These are phyloP conservation scores for Chrysanthemum makinoi DNA, from an alignment of 129 eudicot species.

Conservation along the genomic window DNA sequence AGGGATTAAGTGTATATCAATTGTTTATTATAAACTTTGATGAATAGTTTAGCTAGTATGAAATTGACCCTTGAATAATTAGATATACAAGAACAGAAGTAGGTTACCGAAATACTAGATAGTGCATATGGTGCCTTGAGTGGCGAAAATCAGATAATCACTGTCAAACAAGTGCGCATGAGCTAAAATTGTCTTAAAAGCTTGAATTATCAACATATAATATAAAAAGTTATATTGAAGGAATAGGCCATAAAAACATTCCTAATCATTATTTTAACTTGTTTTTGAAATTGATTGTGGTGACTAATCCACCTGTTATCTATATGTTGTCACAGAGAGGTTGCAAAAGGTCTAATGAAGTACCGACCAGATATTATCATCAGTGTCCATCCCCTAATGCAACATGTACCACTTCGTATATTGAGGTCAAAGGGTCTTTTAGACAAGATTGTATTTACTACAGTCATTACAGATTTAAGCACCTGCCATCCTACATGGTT, in stretches of 20 bases:
- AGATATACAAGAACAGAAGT: neutral
- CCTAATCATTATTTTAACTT: too few relatives aligned
- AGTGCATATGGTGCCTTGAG: neutral
- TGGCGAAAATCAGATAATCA: neutral
- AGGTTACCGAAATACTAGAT: neutral
- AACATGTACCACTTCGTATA: conserved; percentile 95
- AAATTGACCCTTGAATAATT: neutral
- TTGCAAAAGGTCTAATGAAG: conserved; percentile 91
- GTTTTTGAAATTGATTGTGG: neutral
- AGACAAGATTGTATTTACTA: conserved; percentile 86
- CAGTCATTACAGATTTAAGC: conserved; percentile 89
- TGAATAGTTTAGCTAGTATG: neutral
- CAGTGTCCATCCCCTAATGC: conserved; percentile 99
- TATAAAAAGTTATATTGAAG: too few relatives aligned
- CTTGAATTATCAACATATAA: neutral
- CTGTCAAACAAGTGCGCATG: neutral
- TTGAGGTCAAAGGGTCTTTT: conserved; percentile 90
- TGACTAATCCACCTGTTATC: conserved; percentile 10
- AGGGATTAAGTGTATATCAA: neutral
- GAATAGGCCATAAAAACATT: too few relatives aligned
- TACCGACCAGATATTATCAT: conserved; percentile 94
- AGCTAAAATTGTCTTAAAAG: neutral
- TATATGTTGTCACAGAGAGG: conserved; percentile 61
- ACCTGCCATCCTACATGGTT: conserved; percentile 99
- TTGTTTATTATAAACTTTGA: neutral